A percentile compares a stretch with the other conserved stretches of the same genome.
Evolutionary conservation across 75 land plant genomes (phyloP).

Genomic region (Cryptomeria japonica): DNA sequence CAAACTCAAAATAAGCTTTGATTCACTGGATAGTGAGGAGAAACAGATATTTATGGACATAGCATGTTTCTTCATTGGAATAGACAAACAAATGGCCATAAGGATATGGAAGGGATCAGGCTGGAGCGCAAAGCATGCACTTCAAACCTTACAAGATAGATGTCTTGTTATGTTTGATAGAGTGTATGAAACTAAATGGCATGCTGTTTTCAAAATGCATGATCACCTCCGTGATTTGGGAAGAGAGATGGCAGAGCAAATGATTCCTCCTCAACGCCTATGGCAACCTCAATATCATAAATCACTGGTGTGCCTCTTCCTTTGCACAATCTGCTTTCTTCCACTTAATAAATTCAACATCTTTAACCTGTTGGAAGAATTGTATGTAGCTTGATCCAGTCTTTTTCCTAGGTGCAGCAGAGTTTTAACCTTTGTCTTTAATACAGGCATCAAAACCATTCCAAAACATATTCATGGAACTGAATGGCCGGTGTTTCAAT

Average conservation of each 20-base stretch:
- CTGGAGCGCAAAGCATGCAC: neutral
- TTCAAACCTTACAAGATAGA: neutral
- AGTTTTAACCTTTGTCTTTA: neutral
- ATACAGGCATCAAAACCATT: neutral
- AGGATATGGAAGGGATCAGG: neutral
- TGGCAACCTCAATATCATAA: neutral
- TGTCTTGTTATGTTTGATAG: neutral
- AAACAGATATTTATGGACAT: neutral
- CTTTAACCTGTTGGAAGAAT: neutral
- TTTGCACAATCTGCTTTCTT: neutral
- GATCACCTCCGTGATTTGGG: neutral
- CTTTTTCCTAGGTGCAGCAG: neutral
- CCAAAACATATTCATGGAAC: neutral
- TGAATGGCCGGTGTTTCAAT: neutral
- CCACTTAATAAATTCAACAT: neutral
- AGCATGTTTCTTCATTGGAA: neutral
- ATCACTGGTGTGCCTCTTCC: neutral
- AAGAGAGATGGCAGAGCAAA: neutral
- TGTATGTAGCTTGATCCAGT: neutral
- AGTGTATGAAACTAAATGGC: neutral
- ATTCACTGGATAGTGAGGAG: neutral
- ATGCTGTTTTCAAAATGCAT: neutral
- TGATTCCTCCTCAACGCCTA: neutral
- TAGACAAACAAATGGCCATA: neutral
- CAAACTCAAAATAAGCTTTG: neutral